Conservation (phyloP, 345 rosid genomes). For the Adansonia digitata region DNA sequence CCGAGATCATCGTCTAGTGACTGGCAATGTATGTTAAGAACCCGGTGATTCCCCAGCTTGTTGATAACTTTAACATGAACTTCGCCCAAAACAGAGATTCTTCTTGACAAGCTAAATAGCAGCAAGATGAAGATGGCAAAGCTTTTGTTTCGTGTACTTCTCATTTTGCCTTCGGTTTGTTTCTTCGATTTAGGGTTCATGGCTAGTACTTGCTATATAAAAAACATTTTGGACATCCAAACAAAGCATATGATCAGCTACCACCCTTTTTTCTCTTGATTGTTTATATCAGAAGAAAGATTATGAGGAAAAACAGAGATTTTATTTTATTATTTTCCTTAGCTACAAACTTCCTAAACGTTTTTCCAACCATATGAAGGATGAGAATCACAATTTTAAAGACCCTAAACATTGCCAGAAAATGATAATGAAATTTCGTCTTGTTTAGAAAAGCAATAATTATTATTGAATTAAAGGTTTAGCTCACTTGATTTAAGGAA, state of each 20-base stretch:
- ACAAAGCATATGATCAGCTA: too few species aligned
- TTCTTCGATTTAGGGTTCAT: background rate
- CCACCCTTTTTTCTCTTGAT: background rate
- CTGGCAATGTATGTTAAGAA: conserved; percentile 15
- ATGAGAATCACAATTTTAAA: background rate
- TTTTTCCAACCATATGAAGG: background rate
- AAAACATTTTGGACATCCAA: background rate
- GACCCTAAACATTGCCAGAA: background rate
- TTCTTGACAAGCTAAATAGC: background rate
- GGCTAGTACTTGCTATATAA: background rate
- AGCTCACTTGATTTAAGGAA: too few species aligned
- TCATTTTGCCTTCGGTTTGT: background rate
- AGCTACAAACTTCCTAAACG: background rate
- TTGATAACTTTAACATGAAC: background rate
- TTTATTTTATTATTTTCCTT: background rate
- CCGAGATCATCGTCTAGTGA: conserved; percentile 14
- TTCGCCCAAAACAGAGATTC: background rate
- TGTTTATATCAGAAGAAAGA: background rate
- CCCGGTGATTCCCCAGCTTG: background rate
- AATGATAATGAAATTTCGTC: background rate
- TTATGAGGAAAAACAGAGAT: background rate
- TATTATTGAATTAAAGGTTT: too few species aligned
- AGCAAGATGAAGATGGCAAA: background rate
- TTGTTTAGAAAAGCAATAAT: background rate
- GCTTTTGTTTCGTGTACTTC: background rate